Conservation (phyloP, 192 early-diverging fungal genomes). For the Mortierella hygrophila region DNA sequence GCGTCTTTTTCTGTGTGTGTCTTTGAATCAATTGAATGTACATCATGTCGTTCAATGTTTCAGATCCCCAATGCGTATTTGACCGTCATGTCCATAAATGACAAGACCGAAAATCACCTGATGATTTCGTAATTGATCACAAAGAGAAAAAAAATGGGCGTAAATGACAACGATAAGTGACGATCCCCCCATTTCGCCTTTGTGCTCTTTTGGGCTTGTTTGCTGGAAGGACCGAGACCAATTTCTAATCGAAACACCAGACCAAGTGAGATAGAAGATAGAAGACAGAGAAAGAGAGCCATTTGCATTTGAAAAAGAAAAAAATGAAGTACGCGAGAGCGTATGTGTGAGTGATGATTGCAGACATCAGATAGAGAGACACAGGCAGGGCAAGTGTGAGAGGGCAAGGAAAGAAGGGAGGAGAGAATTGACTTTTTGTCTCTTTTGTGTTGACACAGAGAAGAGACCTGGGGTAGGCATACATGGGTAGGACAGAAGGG, state of each 20-base stretch:
- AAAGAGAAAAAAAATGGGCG: too few species aligned
- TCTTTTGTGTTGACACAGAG: neutral
- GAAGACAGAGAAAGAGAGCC: neutral
- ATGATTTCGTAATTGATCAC: neutral
- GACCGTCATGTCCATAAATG: conserved; percentile 5
- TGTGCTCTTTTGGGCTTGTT: too few species aligned
- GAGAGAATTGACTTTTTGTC: neutral
- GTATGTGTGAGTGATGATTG: neutral
- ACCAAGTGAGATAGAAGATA: neutral
- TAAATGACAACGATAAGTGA: neutral
- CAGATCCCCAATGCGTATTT: neutral
- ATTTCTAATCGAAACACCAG: neutral
- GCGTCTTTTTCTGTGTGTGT: neutral
- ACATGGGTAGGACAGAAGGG: neutral
- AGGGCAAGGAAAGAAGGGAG: neutral
- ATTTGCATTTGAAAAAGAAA: neutral
- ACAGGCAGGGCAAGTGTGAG: too few species aligned
- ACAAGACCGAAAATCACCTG: neutral
- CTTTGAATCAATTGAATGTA: neutral
- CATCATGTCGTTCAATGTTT: neutral
- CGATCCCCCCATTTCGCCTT: too few species aligned
- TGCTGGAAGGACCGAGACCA: neutral
- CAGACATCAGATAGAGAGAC: neutral
- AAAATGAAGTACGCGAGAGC: neutral
- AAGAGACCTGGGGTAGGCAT: neutral